Percentiles rank a stretch among this genome's conserved stretches.
phyloP scores from a whole-genome alignment of 2,329 filamentous ascomycete genomes.

The Elsinoe necatrix region DNA sequence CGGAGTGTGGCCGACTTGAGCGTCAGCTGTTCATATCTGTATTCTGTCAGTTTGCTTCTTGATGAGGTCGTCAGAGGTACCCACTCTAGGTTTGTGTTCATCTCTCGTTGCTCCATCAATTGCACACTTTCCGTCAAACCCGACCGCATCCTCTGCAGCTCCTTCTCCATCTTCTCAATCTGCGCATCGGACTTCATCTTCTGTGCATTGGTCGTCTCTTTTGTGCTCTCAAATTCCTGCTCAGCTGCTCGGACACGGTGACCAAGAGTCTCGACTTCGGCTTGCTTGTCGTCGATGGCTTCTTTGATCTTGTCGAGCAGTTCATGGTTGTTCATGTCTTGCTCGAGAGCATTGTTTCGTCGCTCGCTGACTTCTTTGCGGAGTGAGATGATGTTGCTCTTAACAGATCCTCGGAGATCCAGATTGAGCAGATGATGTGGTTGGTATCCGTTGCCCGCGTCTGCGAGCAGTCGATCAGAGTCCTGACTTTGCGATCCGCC shows the following conservation, averaged over 20 bases:
- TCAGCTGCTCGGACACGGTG: constrained; percentile 81
- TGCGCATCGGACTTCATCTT: constrained; percentile 84
- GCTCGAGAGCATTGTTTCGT: constrained; percentile 70
- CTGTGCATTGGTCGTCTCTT: constrained; percentile 76
- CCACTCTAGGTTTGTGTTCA: constrained; percentile 92
- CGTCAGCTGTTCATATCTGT: constrained; percentile 83
- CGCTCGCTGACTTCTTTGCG: constrained; percentile 90
- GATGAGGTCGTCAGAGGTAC: constrained; percentile 29
- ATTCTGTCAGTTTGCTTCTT: constrained; percentile 10
- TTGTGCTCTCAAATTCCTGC: constrained; percentile 88
- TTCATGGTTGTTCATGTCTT: constrained; percentile 91
- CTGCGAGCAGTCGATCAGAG: constrained; percentile 70
- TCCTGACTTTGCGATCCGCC: constrained; percentile 42
- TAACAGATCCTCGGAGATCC: constrained; percentile 75
- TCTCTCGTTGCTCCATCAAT: constrained; percentile 86
- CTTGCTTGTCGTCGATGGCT: constrained; percentile 89
- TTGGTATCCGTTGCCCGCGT: constrained; percentile 78
- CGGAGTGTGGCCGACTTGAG: constrained; percentile 72
- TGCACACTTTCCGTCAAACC: constrained; percentile 79
- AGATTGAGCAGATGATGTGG: constrained; percentile 82
- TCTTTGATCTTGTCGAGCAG: constrained; percentile 91
- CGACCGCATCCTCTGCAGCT: constrained; percentile 84
- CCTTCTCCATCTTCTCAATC: constrained; percentile 98
- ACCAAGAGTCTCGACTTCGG: constrained; percentile 83
- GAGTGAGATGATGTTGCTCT: constrained; percentile 66